phyloP scores from a whole-genome alignment of 2,329 filamentous ascomycete species.

The Verticillium klebahnii region DNA sequence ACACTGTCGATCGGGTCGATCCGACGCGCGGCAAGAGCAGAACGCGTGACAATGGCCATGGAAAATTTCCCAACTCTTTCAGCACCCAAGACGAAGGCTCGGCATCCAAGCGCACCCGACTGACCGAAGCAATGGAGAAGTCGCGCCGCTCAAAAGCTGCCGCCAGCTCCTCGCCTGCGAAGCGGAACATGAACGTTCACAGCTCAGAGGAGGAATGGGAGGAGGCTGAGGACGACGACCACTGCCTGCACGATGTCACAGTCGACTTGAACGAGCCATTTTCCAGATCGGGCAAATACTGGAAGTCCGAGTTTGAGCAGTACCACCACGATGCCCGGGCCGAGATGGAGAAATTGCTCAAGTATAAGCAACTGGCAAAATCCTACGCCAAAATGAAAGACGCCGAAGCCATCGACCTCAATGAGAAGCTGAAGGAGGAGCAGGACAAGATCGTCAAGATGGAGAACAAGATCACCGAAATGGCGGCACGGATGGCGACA shows the following conservation, averaged over 20 bases:
- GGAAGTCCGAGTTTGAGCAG: slow-evolving; percentile 72
- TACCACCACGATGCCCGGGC: slow-evolving; percentile 68
- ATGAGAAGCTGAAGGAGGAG: slow-evolving; percentile 63
- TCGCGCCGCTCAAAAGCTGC: slow-evolving; percentile 23
- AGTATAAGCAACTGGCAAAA: slow-evolving; percentile 76
- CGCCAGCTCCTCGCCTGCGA: background rate
- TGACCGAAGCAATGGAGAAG: slow-evolving; percentile 43
- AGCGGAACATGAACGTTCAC: slow-evolving; percentile 6
- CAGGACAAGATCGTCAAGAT: slow-evolving; percentile 59
- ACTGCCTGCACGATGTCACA: slow-evolving; percentile 57
- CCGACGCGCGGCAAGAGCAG: slow-evolving; percentile 13
- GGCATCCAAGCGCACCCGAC: slow-evolving; percentile 31
- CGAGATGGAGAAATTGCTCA: slow-evolving; percentile 73
- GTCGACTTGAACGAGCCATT: slow-evolving; percentile 69
- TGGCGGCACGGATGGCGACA: slow-evolving; percentile 51
- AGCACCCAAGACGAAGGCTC: slow-evolving; percentile 12
- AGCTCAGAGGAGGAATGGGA: slow-evolving; percentile 46
- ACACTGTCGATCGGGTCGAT: slow-evolving; percentile 41
- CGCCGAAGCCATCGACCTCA: slow-evolving; percentile 61
- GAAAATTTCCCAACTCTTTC: slow-evolving; percentile 23
- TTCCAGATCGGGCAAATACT: slow-evolving; percentile 72
- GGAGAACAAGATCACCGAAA: slow-evolving; percentile 57
- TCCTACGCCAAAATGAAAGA: slow-evolving; percentile 77
- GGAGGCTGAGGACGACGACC: slow-evolving; percentile 35
- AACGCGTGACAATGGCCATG: slow-evolving; percentile 22